Evolutionary conservation across 73 alveolate species (phyloP), one percentile per base, ranked within the genome.

Genomic region (Paramecium pentaurelia): DNA sequence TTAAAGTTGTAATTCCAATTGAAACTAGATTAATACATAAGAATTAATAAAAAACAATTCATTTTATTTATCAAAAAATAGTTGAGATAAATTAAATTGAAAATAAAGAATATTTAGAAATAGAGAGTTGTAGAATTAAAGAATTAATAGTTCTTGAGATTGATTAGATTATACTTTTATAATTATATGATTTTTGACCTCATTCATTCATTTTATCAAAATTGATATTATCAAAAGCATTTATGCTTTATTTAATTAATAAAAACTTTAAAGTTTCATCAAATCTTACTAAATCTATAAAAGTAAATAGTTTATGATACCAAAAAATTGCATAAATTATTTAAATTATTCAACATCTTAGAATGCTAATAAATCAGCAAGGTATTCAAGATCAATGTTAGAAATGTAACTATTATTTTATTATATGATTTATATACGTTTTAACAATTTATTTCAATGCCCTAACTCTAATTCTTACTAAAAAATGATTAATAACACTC

Each of bases 401-500:
- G 87, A 73, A 2, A 73, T 73, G 18, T 36, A 73, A 5, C 87
- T 73, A 73, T 20, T 4, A 36, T 34, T 68, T n/a, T 10, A 16
- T 4, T 49, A 49, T n/a, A 16, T 4, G 5, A 30, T 34, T 11
- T 44, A 37, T 16, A 12, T 73, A 73, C 87, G 60, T 73, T 44
- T 73, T 73, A 73, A 73, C 87, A 73, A 96, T 86, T 42, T 44
- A 77, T 60, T 71, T 38, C 58, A 96, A 60, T 40, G 95, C 95
- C 12, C 84, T 68, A 9, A 96, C 47, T 73, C 87, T 73, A n/a
- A 73, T 73, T 73, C 92, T 93, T 87, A 92, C 97, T 16, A 95
- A 60, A 58, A 95, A 96, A 40, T 94, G 95, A 86, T 96, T 96
- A 86, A 96, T 93, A 32, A 96, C 60, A 71, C 77, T 93, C 9